Base-by-base conservation (phyloP, 352 stramenopile species). In the Globisporangium megalacanthum region DNA sequence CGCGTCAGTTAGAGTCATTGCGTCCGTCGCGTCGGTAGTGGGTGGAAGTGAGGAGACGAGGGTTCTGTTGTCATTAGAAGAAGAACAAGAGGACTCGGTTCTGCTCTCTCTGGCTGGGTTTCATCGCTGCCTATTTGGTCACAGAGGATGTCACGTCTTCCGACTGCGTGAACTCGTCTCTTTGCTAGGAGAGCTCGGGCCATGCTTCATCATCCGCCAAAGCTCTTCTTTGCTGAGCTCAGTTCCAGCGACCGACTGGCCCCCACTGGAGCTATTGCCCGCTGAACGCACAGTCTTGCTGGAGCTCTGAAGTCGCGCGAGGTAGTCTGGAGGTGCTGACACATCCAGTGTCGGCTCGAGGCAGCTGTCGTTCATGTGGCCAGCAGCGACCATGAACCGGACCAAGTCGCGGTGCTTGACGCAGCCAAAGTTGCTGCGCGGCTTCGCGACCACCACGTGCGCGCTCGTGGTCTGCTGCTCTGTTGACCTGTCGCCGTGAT, bases 321-420 rank as follows among this genome's bases (percentile, higher is more conserved):
- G n/a, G 49, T 81, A 83, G 52, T 86, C 68, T 0, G 71, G 73
- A 19, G 41, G 20, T 25, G 41, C 15, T 19, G 41, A 47, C 41
- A 19, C 47, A 25, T 4, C 45, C 3, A 37, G 35, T 44, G 54
- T 9, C 19, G 68, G 67, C 9, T 57, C 68, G 29, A 85, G 66
- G 1, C 51, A 62, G 4, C 72, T 53, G 0, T 62, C 58, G 55
- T 60, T 80, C 36, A 73, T 33, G 49, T 86, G 74, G 4, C 76
- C 78, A 0, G 78, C 78, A 22, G 60, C 29, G 17, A 64, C 45
- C 75, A 88, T 81, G 9, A 76, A 86, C 19, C 52, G 67, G 41
- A 80, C 52, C 47, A 86, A 54, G 14, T 88, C 74, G 20, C 74
- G 73, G 54, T 62, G 68, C 25, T 65, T 56, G 4, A 70, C 62